Base-by-base conservation (phyloP, 805 yeast species). In the Candida sanyiensis region DNA sequence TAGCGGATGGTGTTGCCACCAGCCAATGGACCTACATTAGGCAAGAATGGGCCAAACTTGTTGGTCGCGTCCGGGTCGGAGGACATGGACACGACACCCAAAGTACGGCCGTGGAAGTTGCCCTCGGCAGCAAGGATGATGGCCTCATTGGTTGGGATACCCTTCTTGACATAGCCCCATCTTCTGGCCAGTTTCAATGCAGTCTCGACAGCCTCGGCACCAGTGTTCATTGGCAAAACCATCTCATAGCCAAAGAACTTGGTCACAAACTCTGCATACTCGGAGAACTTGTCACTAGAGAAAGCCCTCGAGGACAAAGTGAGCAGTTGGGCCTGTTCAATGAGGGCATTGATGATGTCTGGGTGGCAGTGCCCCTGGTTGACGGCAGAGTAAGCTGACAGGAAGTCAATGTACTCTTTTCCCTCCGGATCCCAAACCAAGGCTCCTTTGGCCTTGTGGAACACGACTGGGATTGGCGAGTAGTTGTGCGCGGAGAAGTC, bases 321-420 rank as follows among this genome's bases (percentile, higher is more conserved):
- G 60, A 90, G 70, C 42, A 69, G 75, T 44, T 77, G 75, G 8
- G 97, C 95, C 67, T 90, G 97, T 25, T 88, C 94, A 31, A 79
- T 69, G 44, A 90, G 72, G 3, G 97, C 97, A 30, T 64, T 70
- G 43, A 90, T 73, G 57, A 90, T 89, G 62, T 84, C 80, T 40
- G 97, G 97, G 61, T 90, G 97, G 61, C 97, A 89, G 62, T 90
- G 97, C 43, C 97, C 97, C 64, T 90, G 97, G 69, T 90, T 90
- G 24, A 90, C 96, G 5, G 97, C 97, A 20, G 96, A 87, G 65
- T 90, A 90, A 10, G 97, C 97, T 13, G 95, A 83, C 44, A 90
- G 67, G 58, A 90, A 90, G 63, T 90, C 97, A 48, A 90, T 68
- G 63, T 89, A 90, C 59, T 88, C 89, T 28, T 81, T 85, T 48